A percentile compares a stretch with the other conserved stretches of the same genome.
Conservation (phyloP, 495 filamentous ascomycete genomes). For the Tuber calosporum region DNA sequence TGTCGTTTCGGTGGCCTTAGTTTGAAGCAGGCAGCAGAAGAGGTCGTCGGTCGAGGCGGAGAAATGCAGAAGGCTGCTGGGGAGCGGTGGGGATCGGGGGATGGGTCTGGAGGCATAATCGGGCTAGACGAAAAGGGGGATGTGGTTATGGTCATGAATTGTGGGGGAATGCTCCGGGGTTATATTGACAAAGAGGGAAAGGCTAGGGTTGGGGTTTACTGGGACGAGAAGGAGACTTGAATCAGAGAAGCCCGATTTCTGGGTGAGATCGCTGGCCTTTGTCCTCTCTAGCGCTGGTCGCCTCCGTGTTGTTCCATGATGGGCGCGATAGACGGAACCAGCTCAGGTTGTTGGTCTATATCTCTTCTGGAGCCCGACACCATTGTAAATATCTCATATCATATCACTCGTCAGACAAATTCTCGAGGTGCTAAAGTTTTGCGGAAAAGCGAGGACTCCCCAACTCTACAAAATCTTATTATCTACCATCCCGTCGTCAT, state of each 20-base stretch:
- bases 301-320: not conserved
- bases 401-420: not conserved
- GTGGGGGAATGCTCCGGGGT: conserved; percentile 81
- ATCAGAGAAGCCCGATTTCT: not conserved
- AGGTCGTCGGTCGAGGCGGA: conserved; percentile 62
- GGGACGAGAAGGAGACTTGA: conserved; percentile 44
- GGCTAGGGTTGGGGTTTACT: conserved; percentile 59
- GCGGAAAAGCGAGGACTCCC: not conserved
- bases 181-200: conserved; percentile 62
- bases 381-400: not conserved
- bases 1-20: conserved; percentile 41
- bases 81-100: conserved; percentile 68
- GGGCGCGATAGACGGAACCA: not conserved
- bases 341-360: not conserved
- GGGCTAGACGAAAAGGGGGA: conserved; percentile 57
- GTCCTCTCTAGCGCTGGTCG: not conserved
- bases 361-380: not conserved
- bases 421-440: not conserved
- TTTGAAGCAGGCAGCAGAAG: conserved; percentile 49
- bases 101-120: conserved; percentile 81
- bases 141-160: conserved; percentile 66
- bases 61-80: conserved; percentile 71
- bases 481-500: not conserved
- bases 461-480: not conserved
- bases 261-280: not conserved